Conservation (phyloP, 2,329 filamentous ascomycete species). For the Curvularia sp. region DNA sequence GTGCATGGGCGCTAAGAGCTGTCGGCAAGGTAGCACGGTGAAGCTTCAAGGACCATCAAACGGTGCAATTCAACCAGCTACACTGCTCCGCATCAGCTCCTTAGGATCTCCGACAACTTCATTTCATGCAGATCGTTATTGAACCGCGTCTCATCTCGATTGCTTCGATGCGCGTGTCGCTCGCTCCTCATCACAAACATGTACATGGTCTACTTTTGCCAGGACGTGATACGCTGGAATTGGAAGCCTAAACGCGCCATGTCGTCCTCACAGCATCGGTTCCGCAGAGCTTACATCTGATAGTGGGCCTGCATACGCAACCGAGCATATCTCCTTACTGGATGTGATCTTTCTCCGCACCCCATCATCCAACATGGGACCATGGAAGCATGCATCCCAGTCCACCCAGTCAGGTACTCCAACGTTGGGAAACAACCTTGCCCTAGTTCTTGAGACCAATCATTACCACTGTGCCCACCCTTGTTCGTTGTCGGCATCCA, state of each 20-base stretch:
- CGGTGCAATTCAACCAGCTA: slow-evolving; percentile 8
- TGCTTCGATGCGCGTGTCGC: slow-evolving; percentile 2
- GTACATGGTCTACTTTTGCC: slow-evolving; percentile 1
- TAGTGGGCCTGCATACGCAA: slow-evolving; percentile 26
- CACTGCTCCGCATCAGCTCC: background rate
- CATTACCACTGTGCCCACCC: slow-evolving; percentile 21
- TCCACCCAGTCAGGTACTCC: slow-evolving; percentile 29
- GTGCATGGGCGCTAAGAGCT: slow-evolving; percentile 9
- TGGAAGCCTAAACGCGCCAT: slow-evolving; percentile 12
- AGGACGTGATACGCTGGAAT: slow-evolving; percentile 16
- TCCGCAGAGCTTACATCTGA: slow-evolving; percentile 34
- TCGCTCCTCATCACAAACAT: background rate
- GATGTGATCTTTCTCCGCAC: slow-evolving; percentile 36
- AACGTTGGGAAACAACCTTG: slow-evolving; percentile 26
- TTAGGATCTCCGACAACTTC: background rate
- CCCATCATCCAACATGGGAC: slow-evolving; percentile 22
- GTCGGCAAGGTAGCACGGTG: slow-evolving; percentile 16
- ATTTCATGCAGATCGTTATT: background rate
- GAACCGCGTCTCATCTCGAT: background rate
- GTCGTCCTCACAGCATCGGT: slow-evolving; percentile 25
- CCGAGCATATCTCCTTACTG: slow-evolving; percentile 23
- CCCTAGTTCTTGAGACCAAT: slow-evolving; percentile 33
- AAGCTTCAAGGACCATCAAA: slow-evolving; percentile 23
- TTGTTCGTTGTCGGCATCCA: slow-evolving; percentile 13
- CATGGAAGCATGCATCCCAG: slow-evolving; percentile 33